Base-by-base conservation (phyloP, 179 eudicot genomes). In the Silene vulgaris region DNA sequence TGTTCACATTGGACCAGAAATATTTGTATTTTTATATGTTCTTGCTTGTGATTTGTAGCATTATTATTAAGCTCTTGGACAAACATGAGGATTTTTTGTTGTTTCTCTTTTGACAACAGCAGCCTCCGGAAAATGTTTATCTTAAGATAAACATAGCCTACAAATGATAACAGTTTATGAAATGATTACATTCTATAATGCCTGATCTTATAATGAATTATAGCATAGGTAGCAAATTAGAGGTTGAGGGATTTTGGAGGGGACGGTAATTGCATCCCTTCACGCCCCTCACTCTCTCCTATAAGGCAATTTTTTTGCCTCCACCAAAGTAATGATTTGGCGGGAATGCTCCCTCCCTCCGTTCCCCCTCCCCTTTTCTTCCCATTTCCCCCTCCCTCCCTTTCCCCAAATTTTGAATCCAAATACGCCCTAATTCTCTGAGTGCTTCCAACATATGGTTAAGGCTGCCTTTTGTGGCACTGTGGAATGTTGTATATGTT, bases 1-100 rank as follows among this genome's bases (percentile, higher is more conserved):
- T 52, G 37, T 65, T 74, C 50, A 35, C 59, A 35, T 68, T 64
- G 43, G 67, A n/a, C 61, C 28, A 21, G 29, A 23, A 48, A 43
- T 28, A 11, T 78, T 32, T 63, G 20, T 8, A 6, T 63, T 40
- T 45, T 28, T 62, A 50, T 23, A 50, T 32, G 19, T 52, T 65
- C 19, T 16, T 48, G 29, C 29, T 23, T 48, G 6, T 60, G 26
- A 29, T 8, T 60, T 75, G 45, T 23, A 8, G 40, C 59, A 37
- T 50, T 60, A 28, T 64, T 37, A 19, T 23, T 3, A 17, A 32
- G 50, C 32, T 57, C 32, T 56, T 56, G n/a, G 28, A 59, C 60
- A 26, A 68, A 60, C 16, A 9, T 68, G 69, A 5, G 29, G 52
- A 8, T 68, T 28, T 50, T 14, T 72, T 67, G 8, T 11, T 59